phyloP scores from a whole-genome alignment of 2,329 filamentous ascomycete species.

The Lomentospora prolificans region DNA sequence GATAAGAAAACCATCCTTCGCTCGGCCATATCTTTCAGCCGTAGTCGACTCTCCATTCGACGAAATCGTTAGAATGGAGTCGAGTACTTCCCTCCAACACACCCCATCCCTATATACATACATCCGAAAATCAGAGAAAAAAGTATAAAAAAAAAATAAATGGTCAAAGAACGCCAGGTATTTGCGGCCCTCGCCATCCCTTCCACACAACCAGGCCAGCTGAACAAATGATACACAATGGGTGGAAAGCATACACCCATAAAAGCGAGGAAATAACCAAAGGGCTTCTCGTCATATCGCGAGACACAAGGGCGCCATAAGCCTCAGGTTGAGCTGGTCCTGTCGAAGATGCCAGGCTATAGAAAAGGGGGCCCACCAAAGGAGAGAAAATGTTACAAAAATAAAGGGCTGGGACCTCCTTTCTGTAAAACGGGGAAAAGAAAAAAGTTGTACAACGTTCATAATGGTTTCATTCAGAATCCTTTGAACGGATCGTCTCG shows the following conservation, averaged over 20 bases:
- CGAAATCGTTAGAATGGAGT: neutral
- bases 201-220: neutral
- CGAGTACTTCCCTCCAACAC: neutral
- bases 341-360: neutral
- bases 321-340: neutral
- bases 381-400: neutral
- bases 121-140: neutral
- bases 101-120: neutral
- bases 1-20: no score
- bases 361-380: neutral
- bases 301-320: neutral
- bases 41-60: neutral
- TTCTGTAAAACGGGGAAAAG: no score
- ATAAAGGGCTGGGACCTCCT: no score
- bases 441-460: neutral
- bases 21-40: no score
- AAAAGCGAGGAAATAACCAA: neutral
- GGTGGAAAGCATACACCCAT: neutral
- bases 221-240: neutral
- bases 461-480: constrained; percentile 30
- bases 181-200: neutral
- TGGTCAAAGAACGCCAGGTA: neutral
- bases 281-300: neutral
- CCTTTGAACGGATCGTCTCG: constrained; percentile 53
- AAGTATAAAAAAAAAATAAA: neutral